Evolutionary conservation across 106 monocot species (phyloP).

Genomic region (Cymbidium sinense): DNA sequence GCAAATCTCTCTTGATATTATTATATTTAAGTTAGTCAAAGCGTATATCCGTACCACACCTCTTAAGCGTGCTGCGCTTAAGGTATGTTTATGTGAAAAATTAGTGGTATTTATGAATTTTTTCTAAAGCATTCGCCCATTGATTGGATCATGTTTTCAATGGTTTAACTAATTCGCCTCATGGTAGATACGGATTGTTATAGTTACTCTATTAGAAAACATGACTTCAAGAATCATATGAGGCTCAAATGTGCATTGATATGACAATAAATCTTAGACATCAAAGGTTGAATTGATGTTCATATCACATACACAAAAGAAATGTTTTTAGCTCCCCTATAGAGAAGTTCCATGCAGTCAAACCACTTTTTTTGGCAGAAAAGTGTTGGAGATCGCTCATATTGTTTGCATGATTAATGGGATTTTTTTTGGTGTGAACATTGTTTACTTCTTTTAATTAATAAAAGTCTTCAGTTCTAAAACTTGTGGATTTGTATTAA

Average conservation of each 20-base stretch:
- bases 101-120: background rate
- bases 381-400: too few species aligned
- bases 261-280: too few species aligned
- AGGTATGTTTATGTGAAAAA: slow-evolving; percentile 27
- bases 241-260: too few species aligned
- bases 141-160: background rate
- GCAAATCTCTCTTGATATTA: slow-evolving; percentile 27
- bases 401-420: background rate
- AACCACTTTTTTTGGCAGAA: background rate
- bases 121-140: background rate
- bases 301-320: background rate
- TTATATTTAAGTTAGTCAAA: slow-evolving; percentile 48
- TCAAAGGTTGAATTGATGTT: too few species aligned
- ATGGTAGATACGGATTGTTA: background rate
- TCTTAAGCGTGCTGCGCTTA: slow-evolving; percentile 62
- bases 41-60: slow-evolving; percentile 47
- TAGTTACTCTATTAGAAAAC: too few species aligned
- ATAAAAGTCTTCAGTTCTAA: background rate
- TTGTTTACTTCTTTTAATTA: background rate
- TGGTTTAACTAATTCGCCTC: background rate
- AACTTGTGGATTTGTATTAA: background rate
- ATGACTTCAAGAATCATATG: too few species aligned
- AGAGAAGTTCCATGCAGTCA: background rate
- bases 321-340: background rate
- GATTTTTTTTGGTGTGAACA: background rate